Percentiles rank a stretch among this genome's conserved stretches.
Conservation (phyloP, 176 grass and related monocot genomes). For the Luzula sylvatica region DNA sequence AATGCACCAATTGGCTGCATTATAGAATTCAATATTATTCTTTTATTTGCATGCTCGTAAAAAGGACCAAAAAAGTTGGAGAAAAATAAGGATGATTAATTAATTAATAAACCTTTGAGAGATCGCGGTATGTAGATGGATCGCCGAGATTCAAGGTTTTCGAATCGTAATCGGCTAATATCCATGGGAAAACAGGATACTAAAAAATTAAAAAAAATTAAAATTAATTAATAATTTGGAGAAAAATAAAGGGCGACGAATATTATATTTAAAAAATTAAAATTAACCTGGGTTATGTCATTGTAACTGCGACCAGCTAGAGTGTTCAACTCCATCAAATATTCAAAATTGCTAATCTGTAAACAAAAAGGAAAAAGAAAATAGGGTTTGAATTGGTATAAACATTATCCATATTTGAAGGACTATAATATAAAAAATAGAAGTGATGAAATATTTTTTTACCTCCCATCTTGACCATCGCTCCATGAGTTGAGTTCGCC, state of each 20-base stretch:
- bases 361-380: constrained; percentile 22
- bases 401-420: too few relatives aligned
- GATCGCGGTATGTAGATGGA: constrained; percentile 69
- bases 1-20: constrained; percentile 92
- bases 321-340: constrained; percentile 98
- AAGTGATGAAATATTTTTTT: constrained; percentile 20
- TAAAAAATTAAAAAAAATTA: constrained; percentile 23
- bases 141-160: constrained; percentile 64
- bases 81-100: constrained; percentile 5
- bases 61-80: constrained; percentile 12
- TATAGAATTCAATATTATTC: constrained; percentile 13
- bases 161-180: constrained; percentile 76
- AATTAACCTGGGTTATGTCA: constrained; percentile 56
- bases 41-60: constrained; percentile 4
- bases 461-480: constrained; percentile 98
- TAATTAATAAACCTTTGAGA: constrained; percentile 35
- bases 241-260: not conserved
- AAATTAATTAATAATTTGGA: not conserved
- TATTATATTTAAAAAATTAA: constrained; percentile 8
- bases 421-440: not conserved
- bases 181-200: constrained; percentile 99
- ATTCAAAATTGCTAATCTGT: constrained; percentile 97
- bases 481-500: constrained; percentile 95
- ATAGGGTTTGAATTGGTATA: too few relatives aligned
- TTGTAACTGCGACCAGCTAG: constrained; percentile 94